These are phyloP conservation scores for Picea glauca DNA, from an alignment of 75 land plant genomes.

Conservation along the genomic window DNA sequence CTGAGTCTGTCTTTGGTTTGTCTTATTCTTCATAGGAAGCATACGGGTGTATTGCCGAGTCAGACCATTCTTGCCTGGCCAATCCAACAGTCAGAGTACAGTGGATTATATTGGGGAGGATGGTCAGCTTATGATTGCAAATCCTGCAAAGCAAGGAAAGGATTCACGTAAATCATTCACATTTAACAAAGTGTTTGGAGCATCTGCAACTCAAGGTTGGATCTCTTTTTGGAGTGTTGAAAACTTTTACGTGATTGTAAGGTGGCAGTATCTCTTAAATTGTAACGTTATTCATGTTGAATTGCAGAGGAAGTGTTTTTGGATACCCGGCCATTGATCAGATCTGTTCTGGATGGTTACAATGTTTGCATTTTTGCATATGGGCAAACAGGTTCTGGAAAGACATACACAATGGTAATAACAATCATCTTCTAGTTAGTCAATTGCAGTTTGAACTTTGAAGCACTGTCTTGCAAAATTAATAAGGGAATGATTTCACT, in stretches of 20 bases:
- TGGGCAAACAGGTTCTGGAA: constrained; percentile 99
- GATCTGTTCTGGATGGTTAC: constrained; percentile 97
- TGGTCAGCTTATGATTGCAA: constrained; percentile 66
- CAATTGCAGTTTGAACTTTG: background rate
- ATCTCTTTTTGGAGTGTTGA: background rate
- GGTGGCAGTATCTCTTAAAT: background rate
- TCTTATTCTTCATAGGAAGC: constrained; percentile 49
- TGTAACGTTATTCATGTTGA: background rate
- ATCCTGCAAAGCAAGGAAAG: constrained; percentile 72
- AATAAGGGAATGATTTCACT: background rate
- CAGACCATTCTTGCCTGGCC: constrained; percentile 82
- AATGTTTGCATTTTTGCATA: constrained; percentile 99
- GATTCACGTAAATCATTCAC: constrained; percentile 57
- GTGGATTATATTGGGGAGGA: constrained; percentile 71
- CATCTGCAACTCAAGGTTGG: constrained; percentile 84
- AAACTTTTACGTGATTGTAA: background rate
- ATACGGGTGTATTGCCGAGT: constrained; percentile 97
- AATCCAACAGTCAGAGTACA: constrained; percentile 39
- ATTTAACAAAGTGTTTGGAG: constrained; percentile 89
- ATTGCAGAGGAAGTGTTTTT: constrained; percentile 80
- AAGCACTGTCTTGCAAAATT: constrained; percentile 11
- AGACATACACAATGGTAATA: constrained; percentile 94
- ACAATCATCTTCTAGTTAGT: background rate
- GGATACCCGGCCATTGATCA: constrained; percentile 91
- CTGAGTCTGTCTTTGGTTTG: background rate